Percentiles rank a stretch among this genome's conserved stretches.
Evolutionary conservation across 108 stramenopile genomes (phyloP).

Genomic region (Cyclotella distinguenda): DNA sequence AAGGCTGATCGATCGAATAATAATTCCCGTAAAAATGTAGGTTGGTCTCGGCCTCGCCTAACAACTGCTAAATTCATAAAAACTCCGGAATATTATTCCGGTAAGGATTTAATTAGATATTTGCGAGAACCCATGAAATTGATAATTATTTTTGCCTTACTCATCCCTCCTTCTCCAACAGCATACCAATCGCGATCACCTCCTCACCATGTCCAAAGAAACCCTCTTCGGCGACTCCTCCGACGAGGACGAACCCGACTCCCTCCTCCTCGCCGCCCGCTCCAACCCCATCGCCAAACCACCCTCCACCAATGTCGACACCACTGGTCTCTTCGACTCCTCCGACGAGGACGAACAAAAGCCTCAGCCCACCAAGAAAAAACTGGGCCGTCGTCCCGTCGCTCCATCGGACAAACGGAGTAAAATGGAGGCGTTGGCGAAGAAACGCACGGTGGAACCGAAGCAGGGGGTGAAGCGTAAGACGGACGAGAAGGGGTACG

Average conservation of each 20-base stretch:
- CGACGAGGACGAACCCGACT: conserved; percentile 25
- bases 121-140: too few species aligned
- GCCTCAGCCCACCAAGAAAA: conserved; percentile 28
- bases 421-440: conserved; percentile 74
- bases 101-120: too few species aligned
- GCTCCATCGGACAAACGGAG: conserved; percentile 33
- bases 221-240: conserved; percentile 75
- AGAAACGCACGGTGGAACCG: conserved; percentile 33
- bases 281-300: conserved; percentile 33
- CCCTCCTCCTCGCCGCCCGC: conserved; percentile 1
- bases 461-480: neutral
- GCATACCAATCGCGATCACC: neutral
- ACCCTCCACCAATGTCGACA: conserved; percentile 55
- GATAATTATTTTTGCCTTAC: too few species aligned
- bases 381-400: conserved; percentile 37
- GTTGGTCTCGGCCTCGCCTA: too few species aligned
- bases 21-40: too few species aligned
- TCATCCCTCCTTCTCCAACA: too few species aligned
- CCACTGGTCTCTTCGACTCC: conserved; percentile 60
- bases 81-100: too few species aligned
- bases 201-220: conserved; percentile 73
- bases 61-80: too few species aligned
- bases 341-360: conserved; percentile 57
- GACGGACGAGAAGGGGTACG: conserved; percentile 54
- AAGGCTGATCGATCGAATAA: too few species aligned